phyloP scores from a whole-genome alignment of 331 rosid genomes.

The Erythrophleum ivorense region DNA sequence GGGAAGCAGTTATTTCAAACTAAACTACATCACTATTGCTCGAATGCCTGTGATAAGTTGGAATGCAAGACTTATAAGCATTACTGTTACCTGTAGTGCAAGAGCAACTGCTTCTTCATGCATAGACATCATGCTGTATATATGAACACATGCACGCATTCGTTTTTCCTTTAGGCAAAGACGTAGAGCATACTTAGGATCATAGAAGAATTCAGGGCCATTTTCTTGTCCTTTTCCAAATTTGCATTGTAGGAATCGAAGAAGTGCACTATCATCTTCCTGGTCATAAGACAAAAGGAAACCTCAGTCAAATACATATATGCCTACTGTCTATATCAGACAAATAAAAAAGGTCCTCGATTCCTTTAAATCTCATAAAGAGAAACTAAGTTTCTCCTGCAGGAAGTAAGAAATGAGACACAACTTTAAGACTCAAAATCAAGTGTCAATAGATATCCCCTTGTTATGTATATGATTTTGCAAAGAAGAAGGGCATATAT shows the following conservation, averaged over 20 bases:
- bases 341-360: neutral
- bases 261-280: slow-evolving; percentile 95
- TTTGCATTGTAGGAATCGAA: slow-evolving; percentile 91
- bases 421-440: slow-evolving; percentile 21
- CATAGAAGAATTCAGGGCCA: slow-evolving; percentile 96
- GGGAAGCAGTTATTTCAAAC: slow-evolving; percentile 24
- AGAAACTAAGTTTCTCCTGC: slow-evolving; percentile 23
- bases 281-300: slow-evolving; percentile 49
- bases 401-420: slow-evolving; percentile 26
- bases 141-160: slow-evolving; percentile 99
- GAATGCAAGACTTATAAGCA: slow-evolving; percentile 36
- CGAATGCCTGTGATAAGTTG: slow-evolving; percentile 2
- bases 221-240: slow-evolving; percentile 90
- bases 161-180: slow-evolving; percentile 97
- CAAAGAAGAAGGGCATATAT: neutral
- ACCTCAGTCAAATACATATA: slow-evolving; percentile 29
- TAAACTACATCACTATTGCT: slow-evolving; percentile 12
- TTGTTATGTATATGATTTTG: slow-evolving; percentile 7
- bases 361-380: slow-evolving; percentile 20
- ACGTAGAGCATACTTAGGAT: slow-evolving; percentile 97
- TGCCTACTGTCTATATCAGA: slow-evolving; percentile 20
- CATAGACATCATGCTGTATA: slow-evolving; percentile 99
- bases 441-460: slow-evolving; percentile 21
- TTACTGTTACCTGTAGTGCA: slow-evolving; percentile 80
- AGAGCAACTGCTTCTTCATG: slow-evolving; percentile 99